These are phyloP conservation scores for Lecanosticta acicola DNA, from an alignment of 2,329 filamentous ascomycete genomes.

Conservation along the genomic window DNA sequence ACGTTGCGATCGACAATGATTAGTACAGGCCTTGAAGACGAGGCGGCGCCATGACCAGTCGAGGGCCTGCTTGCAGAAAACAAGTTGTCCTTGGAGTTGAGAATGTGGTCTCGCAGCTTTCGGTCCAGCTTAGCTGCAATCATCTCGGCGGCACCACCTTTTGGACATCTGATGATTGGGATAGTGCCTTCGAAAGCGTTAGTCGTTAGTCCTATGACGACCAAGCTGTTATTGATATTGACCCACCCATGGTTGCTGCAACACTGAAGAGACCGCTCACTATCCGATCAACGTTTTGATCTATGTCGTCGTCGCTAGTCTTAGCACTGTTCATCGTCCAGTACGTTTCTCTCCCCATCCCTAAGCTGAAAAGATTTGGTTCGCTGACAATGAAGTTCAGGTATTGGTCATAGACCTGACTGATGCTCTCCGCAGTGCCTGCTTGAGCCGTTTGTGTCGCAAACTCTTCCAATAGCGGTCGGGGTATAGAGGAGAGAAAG, in stretches of 20 bases:
- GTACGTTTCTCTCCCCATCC: constrained; percentile 89
- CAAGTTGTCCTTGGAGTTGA: constrained; percentile 96
- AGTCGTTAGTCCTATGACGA: not conserved
- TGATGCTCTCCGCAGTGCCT: constrained; percentile 80
- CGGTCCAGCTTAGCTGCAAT: constrained; percentile 91
- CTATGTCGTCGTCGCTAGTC: constrained; percentile 84
- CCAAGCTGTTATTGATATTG: too few species aligned
- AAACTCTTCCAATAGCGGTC: constrained; percentile 89
- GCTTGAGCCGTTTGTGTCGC: constrained; percentile 78
- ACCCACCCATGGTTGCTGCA: constrained; percentile 88
- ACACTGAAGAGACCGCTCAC: constrained; percentile 97
- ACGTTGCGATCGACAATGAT: constrained; percentile 93
- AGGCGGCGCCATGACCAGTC: constrained; percentile 53
- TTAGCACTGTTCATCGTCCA: constrained; percentile 93
- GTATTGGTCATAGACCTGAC: constrained; percentile 93
- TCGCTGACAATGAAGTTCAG: constrained; percentile 96
- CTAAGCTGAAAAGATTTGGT: constrained; percentile 89
- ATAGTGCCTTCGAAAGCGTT: constrained; percentile 61
- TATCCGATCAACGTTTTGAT: constrained; percentile 79
- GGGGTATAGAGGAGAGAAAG: constrained; percentile 87
- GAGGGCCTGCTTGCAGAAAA: constrained; percentile 67
- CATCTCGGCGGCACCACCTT: constrained; percentile 86
- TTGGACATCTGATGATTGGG: constrained; percentile 90
- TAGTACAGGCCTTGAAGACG: constrained; percentile 76
- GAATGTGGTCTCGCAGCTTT: constrained; percentile 89